Evolutionary conservation across 768 basidiomycete genomes (phyloP).

Genomic region (Boletales sp.): DNA sequence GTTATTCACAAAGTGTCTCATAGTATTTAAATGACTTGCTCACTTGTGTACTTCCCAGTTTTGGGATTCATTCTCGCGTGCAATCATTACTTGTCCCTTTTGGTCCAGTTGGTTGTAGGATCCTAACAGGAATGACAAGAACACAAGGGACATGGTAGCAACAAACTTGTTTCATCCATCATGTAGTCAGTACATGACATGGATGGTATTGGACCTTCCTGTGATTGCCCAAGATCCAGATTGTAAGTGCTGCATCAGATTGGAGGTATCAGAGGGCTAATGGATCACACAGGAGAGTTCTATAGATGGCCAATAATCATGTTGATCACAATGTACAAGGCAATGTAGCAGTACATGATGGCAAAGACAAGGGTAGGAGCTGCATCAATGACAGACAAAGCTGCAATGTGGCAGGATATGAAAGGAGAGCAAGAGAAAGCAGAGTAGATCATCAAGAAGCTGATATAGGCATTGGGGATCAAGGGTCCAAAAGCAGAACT

Average conservation of each 20-base stretch:
- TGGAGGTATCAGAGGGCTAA: no score
- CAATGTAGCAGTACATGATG: background rate
- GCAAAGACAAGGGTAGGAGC: background rate
- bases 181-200: background rate
- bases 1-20: no score
- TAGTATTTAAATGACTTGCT: no score
- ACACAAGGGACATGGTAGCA: no score
- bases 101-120: no score
- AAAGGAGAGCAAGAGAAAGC: background rate
- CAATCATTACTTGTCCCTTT: no score
- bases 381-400: background rate
- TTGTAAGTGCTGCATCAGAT: no score
- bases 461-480: background rate
- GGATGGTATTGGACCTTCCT: slow-evolving; percentile 1
- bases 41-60: no score
- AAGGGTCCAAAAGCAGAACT: background rate
- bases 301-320: background rate
- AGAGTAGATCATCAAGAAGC: background rate
- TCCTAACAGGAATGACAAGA: no score
- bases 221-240: no score
- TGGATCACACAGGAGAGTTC: background rate
- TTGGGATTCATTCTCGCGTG: no score
- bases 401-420: background rate
- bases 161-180: background rate
- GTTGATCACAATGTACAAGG: background rate